phyloP scores from a whole-genome alignment of 257 asterid species.

The Fraxinus quadrangulata region DNA sequence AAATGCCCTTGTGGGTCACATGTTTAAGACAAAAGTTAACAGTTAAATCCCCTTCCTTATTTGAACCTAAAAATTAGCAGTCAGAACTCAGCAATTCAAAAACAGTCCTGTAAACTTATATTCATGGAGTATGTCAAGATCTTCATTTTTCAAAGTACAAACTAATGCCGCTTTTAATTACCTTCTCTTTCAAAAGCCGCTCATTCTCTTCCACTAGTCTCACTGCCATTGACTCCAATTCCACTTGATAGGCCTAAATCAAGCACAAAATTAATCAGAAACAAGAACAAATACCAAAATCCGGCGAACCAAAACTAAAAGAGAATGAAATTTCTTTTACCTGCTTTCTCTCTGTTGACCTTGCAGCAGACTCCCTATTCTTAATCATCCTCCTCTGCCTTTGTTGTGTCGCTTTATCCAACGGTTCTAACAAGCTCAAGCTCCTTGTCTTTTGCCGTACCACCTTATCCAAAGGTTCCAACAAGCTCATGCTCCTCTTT shows the following conservation, averaged over 20 bases:
- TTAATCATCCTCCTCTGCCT: slow-evolving; percentile 2
- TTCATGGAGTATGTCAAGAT: slow-evolving; percentile 13
- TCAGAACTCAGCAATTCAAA: slow-evolving; percentile 7
- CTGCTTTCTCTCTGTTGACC: slow-evolving; percentile 99
- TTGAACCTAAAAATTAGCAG: slow-evolving; percentile 1
- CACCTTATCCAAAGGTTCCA: slow-evolving; percentile 83
- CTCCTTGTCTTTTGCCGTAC: slow-evolving; percentile 65
- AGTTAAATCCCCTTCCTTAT: no score
- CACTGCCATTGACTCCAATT: slow-evolving; percentile 80
- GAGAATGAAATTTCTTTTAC: slow-evolving; percentile 34
- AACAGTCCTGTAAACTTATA: not conserved
- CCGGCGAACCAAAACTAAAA: not conserved
- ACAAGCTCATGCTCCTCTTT: slow-evolving; percentile 59
- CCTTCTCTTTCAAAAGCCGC: slow-evolving; percentile 70
- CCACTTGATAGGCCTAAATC: slow-evolving; percentile 74
- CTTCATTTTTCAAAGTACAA: not conserved
- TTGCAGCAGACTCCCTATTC: slow-evolving; percentile 69
- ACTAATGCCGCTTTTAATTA: slow-evolving; percentile 21
- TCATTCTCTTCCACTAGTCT: slow-evolving; percentile 82
- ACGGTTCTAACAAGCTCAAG: slow-evolving; percentile 50
- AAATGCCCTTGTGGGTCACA: no score
- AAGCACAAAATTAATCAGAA: not conserved
- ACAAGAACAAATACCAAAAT: not conserved
- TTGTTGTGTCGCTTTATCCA: slow-evolving; percentile 71
- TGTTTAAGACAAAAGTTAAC: no score